Evolutionary conservation across 176 grass and related monocot species (phyloP), one percentile per base, ranked within the genome.

Genomic region (Carex myosuroides): DNA sequence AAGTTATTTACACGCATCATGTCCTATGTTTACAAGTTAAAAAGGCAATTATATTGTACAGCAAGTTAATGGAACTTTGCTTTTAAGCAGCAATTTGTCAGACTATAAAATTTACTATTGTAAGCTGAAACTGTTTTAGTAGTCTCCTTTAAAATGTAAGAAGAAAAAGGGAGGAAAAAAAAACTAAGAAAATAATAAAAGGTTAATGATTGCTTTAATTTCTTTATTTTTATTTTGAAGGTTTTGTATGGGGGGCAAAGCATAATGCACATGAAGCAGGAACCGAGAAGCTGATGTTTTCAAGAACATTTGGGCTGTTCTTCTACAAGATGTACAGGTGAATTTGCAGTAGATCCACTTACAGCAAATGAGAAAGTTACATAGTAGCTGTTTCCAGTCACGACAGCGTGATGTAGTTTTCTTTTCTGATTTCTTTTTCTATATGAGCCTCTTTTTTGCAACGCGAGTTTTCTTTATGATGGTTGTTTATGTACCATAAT

Each of bases 221-320:
- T 77, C 0, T 8, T 10, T 62, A 12, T 81, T 88, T 88, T 26
- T 85, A 7, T 67, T 46, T n/a, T 88, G 54, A 90, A 93, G 93
- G 88, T 81, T 81, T 85, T 88, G 12, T 92, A 84, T 42, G 84
- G 84, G 6, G 85, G 70, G 61, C 42, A 88, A 56, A 79, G 53
- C n/a, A 62, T 55, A 60, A 70, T 78, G 54, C 83, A 90, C 83
- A 87, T 90, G 66, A 93, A 94, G 89, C 88, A 89, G 90, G 95
- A 95, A 48, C 89, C 86, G 30, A 77, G 91, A 83, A 91, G 88
- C 63, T 93, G 80, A 87, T 75, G 33, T 76, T 65, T 64, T 22
- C 24, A 46, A 81, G 71, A 81, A 63, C 56, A 24, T 60, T 24
- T 14, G 39, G 44, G 63, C 35, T n/a, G 54, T 63, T 68, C 39